Base-by-base conservation (phyloP, 306 rosid species). In the Vigna angularis region DNA sequence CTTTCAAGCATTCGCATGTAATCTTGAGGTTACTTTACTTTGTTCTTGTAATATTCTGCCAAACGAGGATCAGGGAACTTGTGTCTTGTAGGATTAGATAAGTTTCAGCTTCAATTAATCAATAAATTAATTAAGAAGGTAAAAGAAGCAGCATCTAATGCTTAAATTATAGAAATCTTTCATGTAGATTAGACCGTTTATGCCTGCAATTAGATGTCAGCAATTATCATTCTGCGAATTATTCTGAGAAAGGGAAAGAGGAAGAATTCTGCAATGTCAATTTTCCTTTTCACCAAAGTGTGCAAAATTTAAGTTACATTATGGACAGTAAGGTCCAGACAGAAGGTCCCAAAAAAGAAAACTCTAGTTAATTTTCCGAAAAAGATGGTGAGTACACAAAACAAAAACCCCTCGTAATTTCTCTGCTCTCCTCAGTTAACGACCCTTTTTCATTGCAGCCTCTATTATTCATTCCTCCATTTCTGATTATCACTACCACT, bases 221-320 rank as follows among this genome's bases (percentile, higher is more conserved):
- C 62, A 65, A 80, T 73, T 42, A 58, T 67, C 48, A 81, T 81
- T 81, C 66, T 9, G n/a, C 0, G 47, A 66, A 58, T 75, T 55
- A 73, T 66, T 57, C 70, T 48, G 28, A 58, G 59, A 67, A 53
- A 20, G 9, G 52, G 66, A 55, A 50, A 59, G 36, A 67, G 8
- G 30, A 17, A 78, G 44, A 17, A 7, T 38, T 79, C 52, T 79
- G 56, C 38, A 64, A 76, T 53, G 30, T 64, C 7, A n/a, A 73
- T 61, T 76, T 76, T 38, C 50, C 66, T 62, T 82, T 30, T 78
- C 49, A 78, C 49, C 52, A 48, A 82, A 79, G 66, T 75, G 59
- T 76, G 77, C 81, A 79, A 79, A 84, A 74, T 53, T 22, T 76
- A 78, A 76, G 78, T 79, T 82, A 84, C 81, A 87, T 56, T 61